These are phyloP conservation scores for Hordeum vulgare DNA, from an alignment of 176 grass and related monocot genomes.

Conservation along the genomic window DNA sequence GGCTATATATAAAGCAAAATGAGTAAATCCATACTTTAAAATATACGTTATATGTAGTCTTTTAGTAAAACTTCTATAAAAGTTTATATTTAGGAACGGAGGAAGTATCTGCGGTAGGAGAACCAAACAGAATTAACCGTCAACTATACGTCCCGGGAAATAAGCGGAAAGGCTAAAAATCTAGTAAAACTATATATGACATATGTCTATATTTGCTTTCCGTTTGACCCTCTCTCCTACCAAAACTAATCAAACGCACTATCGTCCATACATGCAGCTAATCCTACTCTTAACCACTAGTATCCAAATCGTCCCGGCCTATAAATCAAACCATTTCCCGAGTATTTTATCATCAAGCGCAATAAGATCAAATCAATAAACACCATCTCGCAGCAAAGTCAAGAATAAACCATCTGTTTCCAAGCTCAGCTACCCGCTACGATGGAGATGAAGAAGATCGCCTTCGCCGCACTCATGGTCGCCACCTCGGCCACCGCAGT, in stretches of 20 bases:
- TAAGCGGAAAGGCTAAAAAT: too few relatives aligned
- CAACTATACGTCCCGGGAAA: not conserved
- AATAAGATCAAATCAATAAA: not conserved
- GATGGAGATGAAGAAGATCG: conserved; percentile 3
- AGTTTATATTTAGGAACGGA: too few relatives aligned
- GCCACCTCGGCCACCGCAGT: not conserved
- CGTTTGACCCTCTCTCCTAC: not conserved
- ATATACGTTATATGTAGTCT: too few relatives aligned
- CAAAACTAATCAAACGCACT: not conserved
- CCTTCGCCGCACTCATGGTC: not conserved
- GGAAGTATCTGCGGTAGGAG: not conserved
- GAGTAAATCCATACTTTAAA: too few relatives aligned
- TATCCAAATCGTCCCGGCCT: not conserved
- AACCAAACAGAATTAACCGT: not conserved
- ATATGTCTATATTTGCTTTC: not conserved
- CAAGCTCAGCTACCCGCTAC: not conserved
- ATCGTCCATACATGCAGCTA: conserved; percentile 4
- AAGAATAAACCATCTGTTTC: not conserved
- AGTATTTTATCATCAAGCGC: not conserved
- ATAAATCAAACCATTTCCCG: not conserved
- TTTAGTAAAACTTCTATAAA: too few relatives aligned
- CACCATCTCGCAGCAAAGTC: not conserved
- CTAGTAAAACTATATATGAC: too few relatives aligned
- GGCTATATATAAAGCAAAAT: too few relatives aligned
- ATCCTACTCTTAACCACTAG: not conserved